phyloP scores from a whole-genome alignment of 2,329 filamentous ascomycete species.

The Pseudomassariella vexata region DNA sequence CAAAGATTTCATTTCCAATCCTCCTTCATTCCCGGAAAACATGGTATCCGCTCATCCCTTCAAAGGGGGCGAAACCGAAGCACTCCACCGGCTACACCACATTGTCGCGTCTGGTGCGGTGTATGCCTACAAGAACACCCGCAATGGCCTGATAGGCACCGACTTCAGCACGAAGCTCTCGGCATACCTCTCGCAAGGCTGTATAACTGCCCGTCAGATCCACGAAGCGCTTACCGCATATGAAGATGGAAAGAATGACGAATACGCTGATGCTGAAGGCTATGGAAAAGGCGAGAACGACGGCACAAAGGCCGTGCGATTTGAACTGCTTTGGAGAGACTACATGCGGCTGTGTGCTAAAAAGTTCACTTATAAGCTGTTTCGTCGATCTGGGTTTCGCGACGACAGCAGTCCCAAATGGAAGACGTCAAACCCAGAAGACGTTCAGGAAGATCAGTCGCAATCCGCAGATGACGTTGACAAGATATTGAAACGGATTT shows the following conservation, averaged over 20 bases:
- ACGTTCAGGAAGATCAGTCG: slow-evolving; percentile 28
- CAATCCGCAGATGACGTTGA: slow-evolving; percentile 36
- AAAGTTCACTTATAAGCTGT: slow-evolving; percentile 64
- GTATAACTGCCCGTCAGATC: slow-evolving; percentile 66
- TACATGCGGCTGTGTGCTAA: slow-evolving; percentile 73
- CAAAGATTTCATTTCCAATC: slow-evolving; percentile 39
- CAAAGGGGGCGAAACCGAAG: slow-evolving; percentile 59
- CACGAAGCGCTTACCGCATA: slow-evolving; percentile 63
- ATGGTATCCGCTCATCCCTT: slow-evolving; percentile 60
- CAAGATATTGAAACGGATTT: slow-evolving; percentile 50
- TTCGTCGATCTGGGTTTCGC: slow-evolving; percentile 59
- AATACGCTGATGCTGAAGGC: slow-evolving; percentile 38
- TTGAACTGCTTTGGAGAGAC: slow-evolving; percentile 73
- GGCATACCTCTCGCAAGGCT: slow-evolving; percentile 66
- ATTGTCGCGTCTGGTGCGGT: slow-evolving; percentile 45
- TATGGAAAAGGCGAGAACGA: slow-evolving; percentile 68
- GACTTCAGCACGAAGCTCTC: slow-evolving; percentile 75
- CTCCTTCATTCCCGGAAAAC: slow-evolving; percentile 46
- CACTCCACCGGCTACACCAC: slow-evolving; percentile 54
- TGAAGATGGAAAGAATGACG: slow-evolving; percentile 53
- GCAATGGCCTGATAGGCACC: slow-evolving; percentile 64
- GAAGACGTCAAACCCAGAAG: slow-evolving; percentile 35
- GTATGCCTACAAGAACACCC: slow-evolving; percentile 61
- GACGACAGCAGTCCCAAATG: slow-evolving; percentile 38
- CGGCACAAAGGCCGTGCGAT: slow-evolving; percentile 63